Percentiles rank a stretch among this genome's conserved stretches.
phyloP scores from a whole-genome alignment of 148 eudicot species.

The Vaccinium darrowii region DNA sequence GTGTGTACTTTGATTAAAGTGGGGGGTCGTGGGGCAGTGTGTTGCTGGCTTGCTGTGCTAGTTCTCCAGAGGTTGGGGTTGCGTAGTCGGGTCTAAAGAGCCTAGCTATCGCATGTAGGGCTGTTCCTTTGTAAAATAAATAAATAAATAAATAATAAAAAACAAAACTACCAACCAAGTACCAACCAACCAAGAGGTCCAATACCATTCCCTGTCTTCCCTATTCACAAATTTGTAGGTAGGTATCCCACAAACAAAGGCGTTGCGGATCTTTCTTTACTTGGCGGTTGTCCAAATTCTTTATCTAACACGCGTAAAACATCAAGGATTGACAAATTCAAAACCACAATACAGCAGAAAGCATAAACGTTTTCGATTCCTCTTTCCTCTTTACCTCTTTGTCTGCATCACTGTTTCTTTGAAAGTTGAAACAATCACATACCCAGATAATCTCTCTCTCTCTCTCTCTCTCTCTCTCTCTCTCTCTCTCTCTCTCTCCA shows the following conservation, averaged over 20 bases:
- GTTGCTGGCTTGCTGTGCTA: too few relatives aligned
- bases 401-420: conserved; percentile 2
- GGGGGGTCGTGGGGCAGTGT: too few relatives aligned
- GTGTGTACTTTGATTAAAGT: too few relatives aligned
- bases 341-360: neutral
- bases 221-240: neutral
- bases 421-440: neutral
- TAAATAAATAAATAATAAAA: too few relatives aligned
- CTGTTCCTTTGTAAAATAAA: too few relatives aligned
- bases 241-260: neutral
- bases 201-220: neutral
- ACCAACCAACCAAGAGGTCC: neutral
- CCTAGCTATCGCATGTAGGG: too few relatives aligned
- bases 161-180: too few relatives aligned
- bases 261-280: neutral
- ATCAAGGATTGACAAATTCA: neutral
- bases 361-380: conserved; percentile 5
- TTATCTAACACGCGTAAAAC: neutral
- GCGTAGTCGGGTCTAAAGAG: too few relatives aligned
- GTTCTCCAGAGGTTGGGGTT: too few relatives aligned
- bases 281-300: neutral
- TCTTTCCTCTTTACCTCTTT: neutral
- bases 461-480: conserved; percentile 16
- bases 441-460: neutral
- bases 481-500: too few relatives aligned